Base-by-base conservation (phyloP, 257 asterid species). In the Solanum okadae region DNA sequence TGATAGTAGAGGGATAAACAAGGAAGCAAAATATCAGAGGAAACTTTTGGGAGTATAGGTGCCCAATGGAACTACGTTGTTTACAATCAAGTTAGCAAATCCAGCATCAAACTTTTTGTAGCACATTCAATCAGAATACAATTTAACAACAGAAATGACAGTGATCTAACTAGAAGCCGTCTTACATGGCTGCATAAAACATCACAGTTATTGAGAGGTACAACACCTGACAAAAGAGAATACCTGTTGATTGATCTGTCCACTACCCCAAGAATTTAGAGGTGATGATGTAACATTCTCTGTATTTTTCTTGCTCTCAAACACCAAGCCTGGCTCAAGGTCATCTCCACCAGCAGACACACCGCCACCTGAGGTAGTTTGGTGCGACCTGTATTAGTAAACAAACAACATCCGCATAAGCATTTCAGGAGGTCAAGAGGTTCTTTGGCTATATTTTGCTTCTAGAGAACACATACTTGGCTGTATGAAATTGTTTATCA, bases 261-360 rank as follows among this genome's bases (percentile, higher is more conserved):
- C 84, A 88, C 87, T 83, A 75, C 85, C 91, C 96, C 95, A 93
- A 65, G 94, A 87, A 76, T 65, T 91, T 77, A 89, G 85, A 75
- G 94, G 88, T 73, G 90, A 86, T 86, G 90, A 70, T 49, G 85
- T 87, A 88, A 68, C 85, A 87, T 92, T 89, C 72, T 86, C 83
- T 89, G 87, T 93, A 92, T 90, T 87, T 88, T 92, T 92, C 91
- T 93, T 93, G 92, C 93, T 92, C 92, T 97, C 98, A 91, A 92
- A 92, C 85, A 86, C 87, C 70, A 86, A 67, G 87, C 89, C 90
- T 72, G 93, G 68, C 87, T 87, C 96, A 49, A 88, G 89, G 61
- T 94, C 95, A 87, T 90, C 86, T 88, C 92, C 92, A 65, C 86
- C 91, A 90, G 86, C 91, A 88, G 95, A 89, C 79, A 88, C 92